Evolutionary conservation across 2,329 filamentous ascomycete species (phyloP).

Genomic region (Aaosphaeria arxii): DNA sequence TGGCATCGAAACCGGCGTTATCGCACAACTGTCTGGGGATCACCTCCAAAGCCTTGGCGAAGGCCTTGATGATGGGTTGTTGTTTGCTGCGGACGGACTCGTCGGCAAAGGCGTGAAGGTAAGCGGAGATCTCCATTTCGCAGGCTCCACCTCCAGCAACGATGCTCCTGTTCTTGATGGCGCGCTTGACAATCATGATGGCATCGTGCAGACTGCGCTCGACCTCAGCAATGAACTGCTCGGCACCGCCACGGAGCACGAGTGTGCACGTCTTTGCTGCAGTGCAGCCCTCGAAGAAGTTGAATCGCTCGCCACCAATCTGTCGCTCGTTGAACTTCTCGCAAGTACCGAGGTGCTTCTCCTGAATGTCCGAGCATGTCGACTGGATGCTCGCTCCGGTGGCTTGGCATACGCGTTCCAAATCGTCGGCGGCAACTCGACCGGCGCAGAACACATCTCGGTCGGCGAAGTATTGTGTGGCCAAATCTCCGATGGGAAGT

Average conservation of each 20-base stretch:
- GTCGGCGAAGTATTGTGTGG: slow-evolving; percentile 96
- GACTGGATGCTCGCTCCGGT: slow-evolving; percentile 91
- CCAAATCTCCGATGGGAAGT: slow-evolving; percentile 93
- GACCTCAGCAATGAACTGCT: slow-evolving; percentile 98
- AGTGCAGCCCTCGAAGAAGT: slow-evolving; percentile 96
- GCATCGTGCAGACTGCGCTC: slow-evolving; percentile 97
- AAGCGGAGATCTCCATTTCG: slow-evolving; percentile 96
- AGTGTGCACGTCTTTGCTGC: slow-evolving; percentile 96
- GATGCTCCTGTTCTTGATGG: slow-evolving; percentile 90
- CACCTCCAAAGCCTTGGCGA: slow-evolving; percentile 94
- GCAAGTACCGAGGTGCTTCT: slow-evolving; percentile 87
- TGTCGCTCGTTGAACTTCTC: slow-evolving; percentile 91
- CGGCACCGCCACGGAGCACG: slow-evolving; percentile 89
- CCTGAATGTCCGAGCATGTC: slow-evolving; percentile 91
- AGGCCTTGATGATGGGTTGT: slow-evolving; percentile 95
- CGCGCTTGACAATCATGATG: slow-evolving; percentile 99
- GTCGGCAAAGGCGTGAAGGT: slow-evolving; percentile 90
- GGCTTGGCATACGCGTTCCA: slow-evolving; percentile 94
- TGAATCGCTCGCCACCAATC: slow-evolving; percentile 96
- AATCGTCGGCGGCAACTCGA: slow-evolving; percentile 84
- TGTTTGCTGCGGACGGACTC: slow-evolving; percentile 92
- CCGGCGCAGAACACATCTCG: slow-evolving; percentile 98
- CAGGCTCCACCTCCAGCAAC: slow-evolving; percentile 91
- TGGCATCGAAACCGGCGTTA: slow-evolving; percentile 97
- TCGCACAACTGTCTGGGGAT: slow-evolving; percentile 97